Evolutionary conservation across 257 asterid species (phyloP).

Genomic region (Oldenlandia corymbosa): DNA sequence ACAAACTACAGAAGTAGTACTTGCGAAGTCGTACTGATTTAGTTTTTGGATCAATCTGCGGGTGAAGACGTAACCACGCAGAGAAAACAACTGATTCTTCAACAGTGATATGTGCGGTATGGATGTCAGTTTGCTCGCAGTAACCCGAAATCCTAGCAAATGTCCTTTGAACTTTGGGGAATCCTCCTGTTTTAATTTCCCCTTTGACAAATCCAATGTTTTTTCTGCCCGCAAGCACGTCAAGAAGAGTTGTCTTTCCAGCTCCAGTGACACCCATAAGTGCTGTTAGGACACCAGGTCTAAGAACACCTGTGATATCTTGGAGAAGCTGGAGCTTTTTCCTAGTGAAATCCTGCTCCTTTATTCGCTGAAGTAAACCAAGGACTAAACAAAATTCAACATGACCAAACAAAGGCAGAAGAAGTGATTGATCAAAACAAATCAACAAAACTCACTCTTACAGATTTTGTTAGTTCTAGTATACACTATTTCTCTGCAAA

Average conservation of each 20-base stretch:
- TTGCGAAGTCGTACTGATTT: conserved; percentile 42
- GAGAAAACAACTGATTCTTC: conserved; percentile 51
- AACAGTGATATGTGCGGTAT: conserved; percentile 52
- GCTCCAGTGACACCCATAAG: conserved; percentile 64
- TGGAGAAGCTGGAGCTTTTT: conserved; percentile 41
- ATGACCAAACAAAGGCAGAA: no score
- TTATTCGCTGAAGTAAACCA: conserved; percentile 33
- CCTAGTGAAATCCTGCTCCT: conserved; percentile 36
- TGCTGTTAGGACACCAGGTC: conserved; percentile 58
- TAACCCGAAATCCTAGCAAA: conserved; percentile 55
- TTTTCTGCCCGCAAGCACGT: conserved; percentile 60
- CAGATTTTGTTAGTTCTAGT: no score
- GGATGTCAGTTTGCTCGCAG: conserved; percentile 55
- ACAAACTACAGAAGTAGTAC: no score
- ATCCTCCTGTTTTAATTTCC: conserved; percentile 49
- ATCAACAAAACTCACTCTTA: no score
- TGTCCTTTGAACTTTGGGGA: conserved; percentile 52
- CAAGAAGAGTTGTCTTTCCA: conserved; percentile 58
- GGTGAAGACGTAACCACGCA: conserved; percentile 59
- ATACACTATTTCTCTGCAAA: no score
- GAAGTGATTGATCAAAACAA: no score
- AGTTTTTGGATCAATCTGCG: conserved; percentile 34
- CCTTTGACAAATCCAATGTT: conserved; percentile 48
- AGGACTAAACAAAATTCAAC: conserved; percentile 15
- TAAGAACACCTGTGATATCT: conserved; percentile 43